Evolutionary conservation across 129 eudicot species (phyloP), one percentile per base, ranked within the genome.

Genomic region (Kitagawia praeruptora): DNA sequence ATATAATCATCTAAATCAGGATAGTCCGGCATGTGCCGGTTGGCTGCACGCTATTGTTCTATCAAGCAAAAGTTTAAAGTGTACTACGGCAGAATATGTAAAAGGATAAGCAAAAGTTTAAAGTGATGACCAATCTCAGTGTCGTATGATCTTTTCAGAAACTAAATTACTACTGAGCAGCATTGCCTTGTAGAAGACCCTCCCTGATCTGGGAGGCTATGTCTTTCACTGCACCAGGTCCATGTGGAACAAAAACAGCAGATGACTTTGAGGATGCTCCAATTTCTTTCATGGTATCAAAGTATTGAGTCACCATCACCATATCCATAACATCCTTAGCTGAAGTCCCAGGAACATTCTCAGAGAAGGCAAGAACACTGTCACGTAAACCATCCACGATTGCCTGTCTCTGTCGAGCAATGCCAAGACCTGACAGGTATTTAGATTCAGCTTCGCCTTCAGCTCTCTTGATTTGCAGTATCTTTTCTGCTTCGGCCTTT

Each of bases 381-480:
- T 88, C 93, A 44, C 91, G 79, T 34, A 91, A 88, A 10, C 93
- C 96, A 61, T 91, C 93, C 64, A 91, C 96, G n/a, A 88, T 91
- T 25, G 96, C 93, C 69, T 91, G 96, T 15, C 96, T 85, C 69
- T 91, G 93, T 70, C 96, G 81, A 0, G 96, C 96, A 15, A 89
- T 80, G 77, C 96, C 96, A 51, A 91, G 85, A 19, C 96, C 96
- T 4, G 96, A 76, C 72, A 91, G 79, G 86, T 88, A 91, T 47
- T 91, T 88, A 6, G 96, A 84, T 78, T 91, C 96, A 8, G 96
- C 96, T 86, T 91, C 96, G 64, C 96, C 96, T 83, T 91, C 96
- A 56, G 96, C 96, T 14, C 87, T 79, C 76, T 91, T 91, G 42
- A 91, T 91, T 80, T 88, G 96, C 67, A 91, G 74, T 44, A 91